Base-by-base conservation (phyloP, 1,284 basidiomycete genomes). In the Cutaneotrichosporon daszewskae region DNA sequence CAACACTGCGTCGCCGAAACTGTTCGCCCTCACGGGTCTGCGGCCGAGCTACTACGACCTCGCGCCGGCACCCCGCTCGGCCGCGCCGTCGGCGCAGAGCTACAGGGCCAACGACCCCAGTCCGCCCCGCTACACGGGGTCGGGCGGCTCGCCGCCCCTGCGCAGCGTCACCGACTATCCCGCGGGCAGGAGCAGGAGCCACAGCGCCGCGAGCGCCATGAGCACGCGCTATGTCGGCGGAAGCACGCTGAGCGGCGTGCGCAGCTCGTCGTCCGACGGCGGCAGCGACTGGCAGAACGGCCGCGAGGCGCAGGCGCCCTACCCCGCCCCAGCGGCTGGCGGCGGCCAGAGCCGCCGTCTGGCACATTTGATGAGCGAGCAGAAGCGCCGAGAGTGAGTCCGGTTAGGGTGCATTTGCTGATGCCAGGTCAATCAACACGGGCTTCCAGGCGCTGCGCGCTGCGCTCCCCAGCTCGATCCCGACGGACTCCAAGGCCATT, bases 331-430 rank as follows among this genome's bases (percentile, higher is more conserved):
- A 2, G 25, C 40, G 14, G n/a, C n/a, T n/a, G 51, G 51, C 1
- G 47, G 54, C 3, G 65, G 64, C 16, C 64, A 69, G 45, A 57
- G 47, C 20, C 54, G 67, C 32, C 48, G 67, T 5, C 32, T 69
- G 9, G 67, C 67, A 1, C 67, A 69, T 49, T 46, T 69, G 16
- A 64, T 66, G 61, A 60, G 57, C 5, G 67, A 69, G 49, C 67
- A 69, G 45, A 69, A 69, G 41, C 50, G 67, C 14, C 47, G 67
- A 57, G 67, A 69, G 67, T 66, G 45, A 64, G 64, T 62, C 12
- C 2, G 14, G 14, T 17, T 24, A 24, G 34, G 4, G 3, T 12
- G 26, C 33, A 44, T 40, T 4, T 37, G 32, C 41, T 48, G 28
- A 40, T 37, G 22, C 28, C 31, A 68, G 66, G 45, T 68, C 66